phyloP scores from a whole-genome alignment of 768 basidiomycete species.

The Boletus speciosus region DNA sequence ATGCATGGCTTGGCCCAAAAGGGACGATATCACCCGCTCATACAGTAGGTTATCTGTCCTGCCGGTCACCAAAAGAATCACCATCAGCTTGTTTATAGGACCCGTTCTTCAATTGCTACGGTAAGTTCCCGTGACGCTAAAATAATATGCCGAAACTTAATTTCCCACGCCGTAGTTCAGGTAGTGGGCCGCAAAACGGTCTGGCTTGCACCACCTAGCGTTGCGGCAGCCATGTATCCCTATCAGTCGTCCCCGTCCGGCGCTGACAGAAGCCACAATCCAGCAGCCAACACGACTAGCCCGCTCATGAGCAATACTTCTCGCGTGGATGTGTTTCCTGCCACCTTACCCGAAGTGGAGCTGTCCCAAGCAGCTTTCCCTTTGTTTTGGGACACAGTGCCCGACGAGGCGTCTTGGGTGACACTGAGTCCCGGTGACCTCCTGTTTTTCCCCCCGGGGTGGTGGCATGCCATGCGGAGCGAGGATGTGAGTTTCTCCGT shows the following conservation, averaged over 20 bases:
- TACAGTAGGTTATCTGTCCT: constrained; percentile 50
- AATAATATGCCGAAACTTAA: neutral
- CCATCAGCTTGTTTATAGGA: constrained; percentile 50
- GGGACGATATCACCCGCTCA: constrained; percentile 88
- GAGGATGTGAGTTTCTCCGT: constrained; percentile 82
- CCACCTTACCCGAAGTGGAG: constrained; percentile 20
- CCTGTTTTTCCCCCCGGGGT: constrained; percentile 85
- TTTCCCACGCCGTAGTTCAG: constrained; percentile 55
- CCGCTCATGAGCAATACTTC: constrained; percentile 80
- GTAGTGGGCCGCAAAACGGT: constrained; percentile 85
- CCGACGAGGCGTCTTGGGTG: constrained; percentile 55
- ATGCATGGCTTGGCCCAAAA: constrained; percentile 79
- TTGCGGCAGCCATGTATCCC: constrained; percentile 58
- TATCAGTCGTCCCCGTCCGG: constrained; percentile 28
- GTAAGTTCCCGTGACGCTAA: constrained; percentile 38
- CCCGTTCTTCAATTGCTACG: constrained; percentile 89
- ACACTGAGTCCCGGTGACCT: constrained; percentile 80
- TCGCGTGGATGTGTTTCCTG: constrained; percentile 70
- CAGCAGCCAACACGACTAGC: constrained; percentile 37
- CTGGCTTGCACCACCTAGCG: constrained; percentile 81
- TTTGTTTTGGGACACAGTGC: constrained; percentile 54
- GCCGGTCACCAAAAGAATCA: neutral
- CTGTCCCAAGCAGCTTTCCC: constrained; percentile 35
- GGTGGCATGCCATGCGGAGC: constrained; percentile 93
- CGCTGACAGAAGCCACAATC: constrained; percentile 30